Percentiles rank a stretch among this genome's conserved stretches.
phyloP scores from a whole-genome alignment of 495 filamentous ascomycete genomes.

The Annulohypoxylon moriforme region DNA sequence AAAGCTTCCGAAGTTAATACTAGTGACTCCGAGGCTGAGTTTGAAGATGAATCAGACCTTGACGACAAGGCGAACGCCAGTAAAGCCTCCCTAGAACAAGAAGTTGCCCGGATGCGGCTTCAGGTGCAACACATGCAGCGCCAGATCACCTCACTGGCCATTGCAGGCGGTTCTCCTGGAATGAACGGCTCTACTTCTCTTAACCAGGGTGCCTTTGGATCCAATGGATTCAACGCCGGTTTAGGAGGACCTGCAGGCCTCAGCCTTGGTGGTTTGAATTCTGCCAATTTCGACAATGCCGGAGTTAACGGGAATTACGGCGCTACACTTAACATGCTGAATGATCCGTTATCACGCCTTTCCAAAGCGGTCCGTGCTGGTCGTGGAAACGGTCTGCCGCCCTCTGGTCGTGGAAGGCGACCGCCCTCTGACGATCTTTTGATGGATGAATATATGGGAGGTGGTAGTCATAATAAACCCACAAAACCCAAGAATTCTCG shows the following conservation, averaged over 20 bases:
- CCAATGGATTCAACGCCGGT: background rate
- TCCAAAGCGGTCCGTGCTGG: slow-evolving; percentile 4
- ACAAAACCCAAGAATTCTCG: slow-evolving; percentile 57
- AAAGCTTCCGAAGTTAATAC: slow-evolving; percentile 52
- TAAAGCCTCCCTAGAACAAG: slow-evolving; percentile 39
- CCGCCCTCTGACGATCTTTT: slow-evolving; percentile 25
- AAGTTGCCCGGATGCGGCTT: slow-evolving; percentile 47
- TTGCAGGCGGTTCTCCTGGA: slow-evolving; percentile 34
- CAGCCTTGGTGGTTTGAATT: slow-evolving; percentile 6
- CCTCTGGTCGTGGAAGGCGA: slow-evolving; percentile 25
- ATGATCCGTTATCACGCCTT: background rate
- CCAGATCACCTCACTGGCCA: slow-evolving; percentile 42
- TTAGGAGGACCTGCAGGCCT: background rate
- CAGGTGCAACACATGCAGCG: slow-evolving; percentile 48
- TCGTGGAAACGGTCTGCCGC: background rate
- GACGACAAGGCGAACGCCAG: slow-evolving; percentile 27
- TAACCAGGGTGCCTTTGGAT: slow-evolving; percentile 17
- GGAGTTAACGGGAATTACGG: background rate
- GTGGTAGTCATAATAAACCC: slow-evolving; percentile 47
- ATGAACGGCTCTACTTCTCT: slow-evolving; percentile 21
- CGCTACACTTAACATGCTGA: background rate
- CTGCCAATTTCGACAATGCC: background rate
- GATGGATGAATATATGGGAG: slow-evolving; percentile 13
- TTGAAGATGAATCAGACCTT: slow-evolving; percentile 35
- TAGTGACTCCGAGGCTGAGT: slow-evolving; percentile 46